Base-by-base conservation (phyloP, 768 basidiomycete genomes). In the Termitomyces sp. region DNA sequence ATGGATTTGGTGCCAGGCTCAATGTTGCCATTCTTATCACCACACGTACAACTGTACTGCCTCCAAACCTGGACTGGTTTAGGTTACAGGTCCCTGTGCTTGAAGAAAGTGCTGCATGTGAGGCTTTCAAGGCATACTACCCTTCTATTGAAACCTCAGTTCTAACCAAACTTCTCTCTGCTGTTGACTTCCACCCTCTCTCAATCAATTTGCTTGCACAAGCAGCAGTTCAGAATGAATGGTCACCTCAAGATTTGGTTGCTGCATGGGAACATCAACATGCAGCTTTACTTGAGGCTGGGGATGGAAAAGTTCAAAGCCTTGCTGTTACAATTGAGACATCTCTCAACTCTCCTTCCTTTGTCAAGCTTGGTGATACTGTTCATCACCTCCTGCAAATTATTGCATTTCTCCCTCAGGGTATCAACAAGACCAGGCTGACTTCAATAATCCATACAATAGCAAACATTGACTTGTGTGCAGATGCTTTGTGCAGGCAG, bases 261-360 rank as follows among this genome's bases (percentile, higher is more conserved):
- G 36, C n/a, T 20, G 56, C 59, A 13, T 63, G 61, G 42, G 12
- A 43, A 13, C 42, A 10, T 22, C 42, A 43, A 22, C 42, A 10
- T 12, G 22, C 56, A 9, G 10, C 29, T 14, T 39, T 62, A 5
- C 55, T 62, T 9, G 55, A 62, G 10, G 26, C 24, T 5, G 61
- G 61, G 5, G 39, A 26, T 1, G 61, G 61, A 4, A 59, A 59
- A 27, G 22, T 49, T 31, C 61, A 62, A 24, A 62, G 58, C 22
- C 34, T 59, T 9, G 47, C 58, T 8, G 43, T 54, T 10, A 62
- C 58, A 20, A 55, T 62, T 16, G 53, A 53, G 36, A 46, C 50
- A 13, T 59, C 61, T 13, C 55, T 62, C 12, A 53, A 59, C 18
- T 62, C 61, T 13, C 56, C 58, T 20, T 62, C 58, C 20, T 5